phyloP scores from a whole-genome alignment of 768 basidiomycete genomes.

The Podaxis carcinomalis region DNA sequence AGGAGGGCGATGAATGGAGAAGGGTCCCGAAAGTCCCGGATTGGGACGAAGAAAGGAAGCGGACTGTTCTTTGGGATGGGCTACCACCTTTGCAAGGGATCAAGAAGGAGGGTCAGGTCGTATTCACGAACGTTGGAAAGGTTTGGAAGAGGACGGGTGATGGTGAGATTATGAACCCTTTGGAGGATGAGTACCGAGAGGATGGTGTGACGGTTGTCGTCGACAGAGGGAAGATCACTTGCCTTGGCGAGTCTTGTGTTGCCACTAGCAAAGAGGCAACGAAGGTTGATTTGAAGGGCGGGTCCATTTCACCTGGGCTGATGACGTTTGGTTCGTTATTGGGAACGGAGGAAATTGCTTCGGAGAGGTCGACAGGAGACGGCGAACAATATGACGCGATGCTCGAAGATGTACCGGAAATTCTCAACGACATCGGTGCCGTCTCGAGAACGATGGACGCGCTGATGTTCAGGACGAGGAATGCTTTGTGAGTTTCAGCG shows the following conservation, averaged over 20 bases:
- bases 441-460: slow-evolving; percentile 66
- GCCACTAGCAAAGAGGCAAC: slow-evolving; percentile 17
- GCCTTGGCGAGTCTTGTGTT: slow-evolving; percentile 37
- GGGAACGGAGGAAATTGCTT: slow-evolving; percentile 71
- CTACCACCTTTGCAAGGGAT: slow-evolving; percentile 56
- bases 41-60: slow-evolving; percentile 59
- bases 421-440: slow-evolving; percentile 48
- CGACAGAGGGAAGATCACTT: slow-evolving; percentile 48
- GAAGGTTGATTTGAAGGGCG: slow-evolving; percentile 63
- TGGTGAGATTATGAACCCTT: slow-evolving; percentile 26
- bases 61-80: slow-evolving; percentile 61
- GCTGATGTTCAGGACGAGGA: slow-evolving; percentile 64
- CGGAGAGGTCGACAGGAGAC: slow-evolving; percentile 66
- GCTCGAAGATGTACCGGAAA: slow-evolving; percentile 30
- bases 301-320: slow-evolving; percentile 63
- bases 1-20: slow-evolving; percentile 39
- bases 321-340: slow-evolving; percentile 64
- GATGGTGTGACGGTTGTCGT: slow-evolving; percentile 33
- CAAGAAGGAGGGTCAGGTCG: slow-evolving; percentile 28
- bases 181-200: slow-evolving; percentile 18
- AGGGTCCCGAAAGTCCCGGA: slow-evolving; percentile 51
- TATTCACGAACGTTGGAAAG: slow-evolving; percentile 67
- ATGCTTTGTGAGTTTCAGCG: slow-evolving; percentile 56
- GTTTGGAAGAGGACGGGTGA: slow-evolving; percentile 34
- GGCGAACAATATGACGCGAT: slow-evolving; percentile 59